Percentiles rank a stretch among this genome's conserved stretches.
Evolutionary conservation across 176 grass and related monocot genomes (phyloP).

Genomic region (Avena atlantica): DNA sequence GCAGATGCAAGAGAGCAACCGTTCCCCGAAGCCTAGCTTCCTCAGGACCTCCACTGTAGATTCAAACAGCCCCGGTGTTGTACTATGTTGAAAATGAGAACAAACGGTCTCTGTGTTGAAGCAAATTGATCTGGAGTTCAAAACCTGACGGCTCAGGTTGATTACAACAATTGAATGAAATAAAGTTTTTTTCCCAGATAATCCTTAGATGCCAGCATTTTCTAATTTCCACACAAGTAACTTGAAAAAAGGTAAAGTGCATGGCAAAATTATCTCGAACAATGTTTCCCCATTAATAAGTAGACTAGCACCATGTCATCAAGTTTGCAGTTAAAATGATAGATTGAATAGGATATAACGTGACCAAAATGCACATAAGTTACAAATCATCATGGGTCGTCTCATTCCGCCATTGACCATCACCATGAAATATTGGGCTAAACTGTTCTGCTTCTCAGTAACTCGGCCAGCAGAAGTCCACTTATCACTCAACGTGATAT

Average conservation of each 20-base stretch:
- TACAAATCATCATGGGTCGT: constrained; percentile 17
- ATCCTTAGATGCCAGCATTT: neutral
- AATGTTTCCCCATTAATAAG: neutral
- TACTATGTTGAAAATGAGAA: constrained; percentile 33
- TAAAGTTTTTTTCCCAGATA: too few species aligned
- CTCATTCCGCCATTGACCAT: constrained; percentile 1
- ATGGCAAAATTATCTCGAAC: constrained; percentile 1
- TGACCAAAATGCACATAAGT: constrained; percentile 10
- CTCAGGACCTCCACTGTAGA: neutral
- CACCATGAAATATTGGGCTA: neutral
- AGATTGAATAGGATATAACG: constrained; percentile 9
- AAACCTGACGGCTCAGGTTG: neutral
- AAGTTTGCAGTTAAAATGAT: constrained; percentile 17
- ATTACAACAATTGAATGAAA: neutral
- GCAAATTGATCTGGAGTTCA: neutral
- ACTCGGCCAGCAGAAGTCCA: constrained; percentile 3
- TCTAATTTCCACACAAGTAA: constrained; percentile 4
- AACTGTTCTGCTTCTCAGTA: neutral
- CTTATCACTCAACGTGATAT: neutral
- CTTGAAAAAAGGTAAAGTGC: neutral
- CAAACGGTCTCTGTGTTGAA: neutral
- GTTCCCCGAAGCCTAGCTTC: too few species aligned
- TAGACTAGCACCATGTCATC: neutral
- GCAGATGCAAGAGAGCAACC: too few species aligned
- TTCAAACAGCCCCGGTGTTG: neutral